Base-by-base conservation (phyloP, 768 basidiomycete species). In the Russula vinacea region DNA sequence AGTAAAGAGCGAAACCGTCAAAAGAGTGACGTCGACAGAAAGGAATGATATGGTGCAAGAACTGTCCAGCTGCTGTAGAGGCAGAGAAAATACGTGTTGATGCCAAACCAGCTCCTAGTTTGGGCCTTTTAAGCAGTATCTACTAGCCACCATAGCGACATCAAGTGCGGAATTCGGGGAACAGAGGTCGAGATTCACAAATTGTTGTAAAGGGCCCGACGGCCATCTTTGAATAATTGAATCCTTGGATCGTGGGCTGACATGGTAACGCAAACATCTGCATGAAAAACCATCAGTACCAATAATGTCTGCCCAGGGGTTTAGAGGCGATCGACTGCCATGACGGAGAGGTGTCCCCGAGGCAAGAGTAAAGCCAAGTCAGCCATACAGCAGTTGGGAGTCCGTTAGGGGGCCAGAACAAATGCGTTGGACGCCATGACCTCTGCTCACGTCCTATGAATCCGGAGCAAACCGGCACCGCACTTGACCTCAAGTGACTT, bases 1-100 rank as follows among this genome's bases (percentile, higher is more conserved):
- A 29, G 16, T 19, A 59, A 64, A 6, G 58, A 55, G 22, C 11
- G 63, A 26, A 39, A 47, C 26, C 19, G 14, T 17, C 13, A 26
- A 65, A 64, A 26, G 58, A 60, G 32, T 10, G 64, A 26, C 54
- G 13, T 14, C 6, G 19, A 51, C 32, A n/a, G 29, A 24, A 49
- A 47, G 47, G 24, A 26, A 45, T 1, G 39, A 42, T 37, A 47
- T 32, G 19, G 32, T 13, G 22, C 26, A 35, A 45, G n/a, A 29
- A 7, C 39, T 14, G 8, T 26, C 42, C 33, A 24, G 26, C n/a
- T 24, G 42, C 22, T n/a, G 50, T 17, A 22, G 2, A 3, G 50
- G 33, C 3, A 50, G 6, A 35, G 19, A 9, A 33, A 29, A 47
- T 11, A 16, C 6, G n/a, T 5, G 32, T 45, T 24, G 37, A 11